A percentile compares a stretch with the other conserved stretches of the same genome.
phyloP scores from a whole-genome alignment of 192 early-diverging fungal species.

The Coemansia sp. region DNA sequence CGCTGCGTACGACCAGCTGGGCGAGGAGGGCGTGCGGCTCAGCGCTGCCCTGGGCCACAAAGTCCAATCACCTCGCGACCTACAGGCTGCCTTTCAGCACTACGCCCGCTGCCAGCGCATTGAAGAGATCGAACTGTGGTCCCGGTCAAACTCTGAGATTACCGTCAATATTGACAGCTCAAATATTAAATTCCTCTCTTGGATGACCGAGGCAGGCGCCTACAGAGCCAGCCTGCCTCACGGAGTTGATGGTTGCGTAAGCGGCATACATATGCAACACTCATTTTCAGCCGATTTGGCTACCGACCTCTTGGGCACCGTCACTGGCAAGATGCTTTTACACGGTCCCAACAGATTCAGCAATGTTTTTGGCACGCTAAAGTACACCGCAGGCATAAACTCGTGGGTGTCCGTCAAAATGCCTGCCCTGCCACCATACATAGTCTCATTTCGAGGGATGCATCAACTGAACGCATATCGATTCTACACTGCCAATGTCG shows the following conservation, averaged over 20 bases:
- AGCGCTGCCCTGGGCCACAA: slow-evolving; percentile 65
- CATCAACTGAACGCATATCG: slow-evolving; percentile 17
- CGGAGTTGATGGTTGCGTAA: background rate
- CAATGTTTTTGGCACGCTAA: slow-evolving; percentile 74
- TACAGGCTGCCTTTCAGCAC: slow-evolving; percentile 68
- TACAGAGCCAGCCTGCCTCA: background rate
- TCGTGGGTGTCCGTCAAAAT: slow-evolving; percentile 60
- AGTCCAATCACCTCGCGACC: slow-evolving; percentile 68
- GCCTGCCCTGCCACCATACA: slow-evolving; percentile 56
- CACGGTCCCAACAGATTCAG: slow-evolving; percentile 68
- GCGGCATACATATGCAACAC: slow-evolving; percentile 38
- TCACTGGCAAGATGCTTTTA: slow-evolving; percentile 65
- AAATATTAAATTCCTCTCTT: background rate
- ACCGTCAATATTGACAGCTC: slow-evolving; percentile 35
- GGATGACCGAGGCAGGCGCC: background rate
- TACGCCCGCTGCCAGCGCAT: slow-evolving; percentile 60
- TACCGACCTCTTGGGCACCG: slow-evolving; percentile 48
- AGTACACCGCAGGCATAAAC: slow-evolving; percentile 61
- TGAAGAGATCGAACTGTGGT: slow-evolving; percentile 65
- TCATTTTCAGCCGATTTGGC: slow-evolving; percentile 65
- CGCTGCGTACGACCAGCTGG: slow-evolving; percentile 88
- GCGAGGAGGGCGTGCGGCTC: slow-evolving; percentile 79
- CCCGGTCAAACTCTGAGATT: slow-evolving; percentile 59
- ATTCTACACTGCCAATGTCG: slow-evolving; percentile 27
- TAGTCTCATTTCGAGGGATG: slow-evolving; percentile 62